Evolutionary conservation across 73 alveolate species (phyloP).

Genomic region (Paramecium bursaria): DNA sequence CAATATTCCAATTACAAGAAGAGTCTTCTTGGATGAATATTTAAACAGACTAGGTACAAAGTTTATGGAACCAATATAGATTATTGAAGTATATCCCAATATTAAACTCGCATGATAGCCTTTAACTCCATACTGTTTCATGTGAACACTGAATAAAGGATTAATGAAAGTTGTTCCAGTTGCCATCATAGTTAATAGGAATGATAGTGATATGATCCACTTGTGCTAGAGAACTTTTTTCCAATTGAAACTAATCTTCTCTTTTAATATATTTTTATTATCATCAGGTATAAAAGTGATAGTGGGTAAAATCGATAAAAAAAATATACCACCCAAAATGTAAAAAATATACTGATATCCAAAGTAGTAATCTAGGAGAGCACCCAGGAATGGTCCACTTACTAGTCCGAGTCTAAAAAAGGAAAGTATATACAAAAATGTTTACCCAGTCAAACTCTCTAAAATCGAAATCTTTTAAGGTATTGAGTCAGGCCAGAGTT

Average conservation of each 20-base stretch:
- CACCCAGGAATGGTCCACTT: conserved; percentile 63
- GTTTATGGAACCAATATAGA: conserved; percentile 27
- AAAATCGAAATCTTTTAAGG: no score
- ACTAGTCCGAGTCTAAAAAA: conserved; percentile 12
- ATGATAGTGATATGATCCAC: conserved; percentile 4
- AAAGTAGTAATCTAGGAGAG: conserved; percentile 34
- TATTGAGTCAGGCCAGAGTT: conserved; percentile 43
- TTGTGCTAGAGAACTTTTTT: conserved; percentile 7
- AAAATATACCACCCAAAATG: conserved; percentile 40
- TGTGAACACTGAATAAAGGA: conserved; percentile 38
- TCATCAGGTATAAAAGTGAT: conserved; percentile 41
- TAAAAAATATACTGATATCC: conserved; percentile 53
- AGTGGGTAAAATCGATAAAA: conserved; percentile 19
- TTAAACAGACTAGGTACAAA: conserved; percentile 6
- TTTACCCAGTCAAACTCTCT: no score
- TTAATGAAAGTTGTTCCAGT: conserved; percentile 56
- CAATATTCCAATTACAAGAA: conserved; percentile 15
- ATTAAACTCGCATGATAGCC: conserved; percentile 32
- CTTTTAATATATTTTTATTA: not conserved
- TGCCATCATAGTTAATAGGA: conserved; percentile 56
- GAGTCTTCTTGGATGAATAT: not conserved
- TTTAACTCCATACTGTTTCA: conserved; percentile 9
- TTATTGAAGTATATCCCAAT: conserved; percentile 37
- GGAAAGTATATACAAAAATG: not conserved
- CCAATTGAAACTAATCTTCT: not conserved